Evolutionary conservation across 2,329 filamentous ascomycete genomes (phyloP).

Genomic region (Venturia asperata): DNA sequence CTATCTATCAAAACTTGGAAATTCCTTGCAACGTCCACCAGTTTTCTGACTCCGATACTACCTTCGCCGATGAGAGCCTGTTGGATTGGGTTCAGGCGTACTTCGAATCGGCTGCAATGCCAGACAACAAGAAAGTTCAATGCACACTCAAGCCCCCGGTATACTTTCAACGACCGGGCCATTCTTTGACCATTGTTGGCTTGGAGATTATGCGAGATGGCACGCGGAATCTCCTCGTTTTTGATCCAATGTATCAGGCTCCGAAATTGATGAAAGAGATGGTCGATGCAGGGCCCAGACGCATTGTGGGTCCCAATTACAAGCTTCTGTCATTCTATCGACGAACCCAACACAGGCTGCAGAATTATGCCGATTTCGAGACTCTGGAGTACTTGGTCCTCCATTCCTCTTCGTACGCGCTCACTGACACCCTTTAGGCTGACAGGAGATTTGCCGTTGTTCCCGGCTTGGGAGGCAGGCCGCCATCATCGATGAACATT

Average conservation of each 20-base stretch:
- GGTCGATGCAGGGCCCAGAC: conserved; percentile 37
- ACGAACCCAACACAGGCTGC: conserved; percentile 59
- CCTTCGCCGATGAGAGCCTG: conserved; percentile 50
- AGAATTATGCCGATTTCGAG: conserved; percentile 71
- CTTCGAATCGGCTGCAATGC: conserved; percentile 42
- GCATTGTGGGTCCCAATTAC: conserved; percentile 47
- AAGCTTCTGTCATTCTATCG: conserved; percentile 58
- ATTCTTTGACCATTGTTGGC: conserved; percentile 86
- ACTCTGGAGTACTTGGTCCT: conserved; percentile 55
- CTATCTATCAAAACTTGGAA: conserved; percentile 62
- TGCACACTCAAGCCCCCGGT: conserved; percentile 71
- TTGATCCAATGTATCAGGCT: conserved; percentile 78
- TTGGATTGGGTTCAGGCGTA: conserved; percentile 64
- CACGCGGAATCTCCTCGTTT: conserved; percentile 65
- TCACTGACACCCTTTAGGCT: conserved; percentile 1
- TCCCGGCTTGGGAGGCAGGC: conserved; percentile 20
- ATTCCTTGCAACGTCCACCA: conserved; percentile 52
- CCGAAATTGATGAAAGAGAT: conserved; percentile 56
- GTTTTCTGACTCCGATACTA: conserved; percentile 39
- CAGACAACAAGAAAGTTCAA: conserved; percentile 46
- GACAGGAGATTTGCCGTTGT: conserved; percentile 14
- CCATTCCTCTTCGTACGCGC: neutral
- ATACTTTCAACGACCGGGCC: conserved; percentile 84
- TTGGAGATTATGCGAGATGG: conserved; percentile 64
- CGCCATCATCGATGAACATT: conserved; percentile 9